Conservation (phyloP, 371 early-diverging fungal species). For the Gilbertella persicaria region DNA sequence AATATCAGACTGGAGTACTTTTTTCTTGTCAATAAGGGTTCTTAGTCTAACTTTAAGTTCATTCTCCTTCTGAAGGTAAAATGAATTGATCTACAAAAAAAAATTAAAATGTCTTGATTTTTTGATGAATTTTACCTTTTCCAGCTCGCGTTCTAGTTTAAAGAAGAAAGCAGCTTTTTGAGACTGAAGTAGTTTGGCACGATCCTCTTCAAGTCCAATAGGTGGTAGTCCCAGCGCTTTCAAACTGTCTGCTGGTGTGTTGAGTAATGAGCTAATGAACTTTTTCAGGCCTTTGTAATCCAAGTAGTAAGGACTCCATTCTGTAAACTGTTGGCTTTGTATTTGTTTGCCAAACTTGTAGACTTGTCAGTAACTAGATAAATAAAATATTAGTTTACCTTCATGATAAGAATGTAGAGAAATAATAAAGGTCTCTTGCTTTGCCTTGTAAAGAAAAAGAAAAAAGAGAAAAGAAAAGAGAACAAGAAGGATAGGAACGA, state of each 20-base stretch:
- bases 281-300: constrained; percentile 95
- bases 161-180: constrained; percentile 85
- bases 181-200: constrained; percentile 58
- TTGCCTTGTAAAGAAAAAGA: too few species aligned
- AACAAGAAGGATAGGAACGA: neutral
- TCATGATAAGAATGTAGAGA: too few species aligned
- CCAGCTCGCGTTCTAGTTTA: constrained; percentile 81
- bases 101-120: neutral
- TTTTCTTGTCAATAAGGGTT: constrained; percentile 80
- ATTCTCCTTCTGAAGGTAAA: constrained; percentile 80
- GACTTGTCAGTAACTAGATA: too few species aligned
- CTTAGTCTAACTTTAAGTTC: constrained; percentile 79
- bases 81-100: constrained; percentile 70
- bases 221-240: constrained; percentile 34
- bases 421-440: neutral
- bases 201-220: constrained; percentile 55
- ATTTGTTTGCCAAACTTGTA: constrained; percentile 95
- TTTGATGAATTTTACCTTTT: constrained; percentile 59
- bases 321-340: constrained; percentile 85
- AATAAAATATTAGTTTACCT: too few species aligned
- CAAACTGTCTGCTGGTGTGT: constrained; percentile 31
- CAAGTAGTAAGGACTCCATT: constrained; percentile 92
- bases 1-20: constrained; percentile 60
- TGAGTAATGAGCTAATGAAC: constrained; percentile 80
- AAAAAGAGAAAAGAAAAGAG: neutral